These are phyloP conservation scores for Pascua sp. DNA, from an alignment of 1,284 basidiomycete genomes.

Conservation along the genomic window DNA sequence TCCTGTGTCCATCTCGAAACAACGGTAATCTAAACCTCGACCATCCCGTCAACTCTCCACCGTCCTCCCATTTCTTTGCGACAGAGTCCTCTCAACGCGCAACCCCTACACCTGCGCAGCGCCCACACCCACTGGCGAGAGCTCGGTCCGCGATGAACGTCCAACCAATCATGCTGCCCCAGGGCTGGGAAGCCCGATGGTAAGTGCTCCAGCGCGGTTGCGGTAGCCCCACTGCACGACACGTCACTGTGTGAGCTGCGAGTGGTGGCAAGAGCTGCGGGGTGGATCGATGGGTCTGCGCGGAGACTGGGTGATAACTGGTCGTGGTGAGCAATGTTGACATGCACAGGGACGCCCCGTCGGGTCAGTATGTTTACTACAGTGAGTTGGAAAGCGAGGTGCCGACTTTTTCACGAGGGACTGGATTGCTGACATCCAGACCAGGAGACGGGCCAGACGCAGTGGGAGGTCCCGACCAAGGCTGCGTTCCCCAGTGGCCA, in stretches of 20 bases:
- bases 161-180: conserved; percentile 57
- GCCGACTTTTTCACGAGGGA: too few relatives aligned
- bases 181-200: conserved; percentile 88
- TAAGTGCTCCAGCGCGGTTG: conserved; percentile 42
- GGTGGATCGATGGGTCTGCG: too few relatives aligned
- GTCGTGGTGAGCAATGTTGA: neutral
- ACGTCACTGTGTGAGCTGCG: too few relatives aligned
- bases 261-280: too few relatives aligned
- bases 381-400: conserved; percentile 50
- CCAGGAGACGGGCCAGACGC: conserved; percentile 55
- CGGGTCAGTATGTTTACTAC: conserved; percentile 81
- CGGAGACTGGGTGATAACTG: too few relatives aligned
- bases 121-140: neutral
- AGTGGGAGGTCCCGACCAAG: conserved; percentile 61
- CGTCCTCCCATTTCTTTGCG: too few relatives aligned
- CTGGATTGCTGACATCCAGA: conserved; percentile 26
- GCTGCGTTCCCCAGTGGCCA: conserved; percentile 22
- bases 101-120: neutral
- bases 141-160: conserved; percentile 23
- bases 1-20: neutral
- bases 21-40: neutral
- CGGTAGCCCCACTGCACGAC: too few relatives aligned
- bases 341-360: conserved; percentile 65
- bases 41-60: neutral
- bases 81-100: neutral